phyloP scores from a whole-genome alignment of 2,329 filamentous ascomycete species.

The Ambrosiella xylebori region DNA sequence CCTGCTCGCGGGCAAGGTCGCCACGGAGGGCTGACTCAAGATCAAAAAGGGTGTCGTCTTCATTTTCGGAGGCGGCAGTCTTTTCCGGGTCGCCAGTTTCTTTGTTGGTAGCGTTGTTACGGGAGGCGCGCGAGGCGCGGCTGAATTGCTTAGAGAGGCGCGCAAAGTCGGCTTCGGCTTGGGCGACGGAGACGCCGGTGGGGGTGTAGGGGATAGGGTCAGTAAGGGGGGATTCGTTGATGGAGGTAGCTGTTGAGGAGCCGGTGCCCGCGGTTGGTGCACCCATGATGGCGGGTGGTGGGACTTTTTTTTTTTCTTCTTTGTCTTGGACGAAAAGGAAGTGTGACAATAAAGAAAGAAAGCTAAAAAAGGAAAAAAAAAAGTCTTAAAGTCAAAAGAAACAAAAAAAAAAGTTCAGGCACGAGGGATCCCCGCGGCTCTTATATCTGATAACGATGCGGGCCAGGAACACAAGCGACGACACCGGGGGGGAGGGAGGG shows the following conservation, averaged over 20 bases:
- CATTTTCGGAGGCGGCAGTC: slow-evolving; percentile 20
- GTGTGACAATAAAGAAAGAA: not conserved
- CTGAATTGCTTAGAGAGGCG: slow-evolving; percentile 47
- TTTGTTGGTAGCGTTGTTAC: slow-evolving; percentile 17
- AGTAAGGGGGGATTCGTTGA: slow-evolving; percentile 3
- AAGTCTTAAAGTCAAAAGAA: too few species aligned
- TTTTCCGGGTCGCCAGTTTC: slow-evolving; percentile 41
- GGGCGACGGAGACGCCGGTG: slow-evolving; percentile 43
- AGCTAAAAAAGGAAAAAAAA: too few species aligned
- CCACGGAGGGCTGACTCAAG: slow-evolving; percentile 59
- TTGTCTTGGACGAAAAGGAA: not conserved
- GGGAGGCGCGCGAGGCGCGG: slow-evolving; percentile 36
- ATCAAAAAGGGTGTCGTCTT: slow-evolving; percentile 43
- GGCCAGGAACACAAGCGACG: too few species aligned
- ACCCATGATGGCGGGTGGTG: slow-evolving; percentile 5
- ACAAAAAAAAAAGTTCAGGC: too few species aligned
- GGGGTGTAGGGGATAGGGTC: slow-evolving; percentile 6
- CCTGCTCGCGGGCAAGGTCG: slow-evolving; percentile 50
- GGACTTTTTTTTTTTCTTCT: not conserved
- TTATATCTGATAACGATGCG: too few species aligned
- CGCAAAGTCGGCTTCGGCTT: slow-evolving; percentile 53
- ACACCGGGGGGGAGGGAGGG: too few species aligned
- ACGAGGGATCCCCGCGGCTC: too few species aligned
- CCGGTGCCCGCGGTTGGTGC: slow-evolving; percentile 6
- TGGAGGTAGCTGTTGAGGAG: slow-evolving; percentile 12